Percentiles rank a stretch among this genome's conserved stretches.
Conservation (phyloP, 1,284 basidiomycete genomes). For the Cryptococcus sp. region DNA sequence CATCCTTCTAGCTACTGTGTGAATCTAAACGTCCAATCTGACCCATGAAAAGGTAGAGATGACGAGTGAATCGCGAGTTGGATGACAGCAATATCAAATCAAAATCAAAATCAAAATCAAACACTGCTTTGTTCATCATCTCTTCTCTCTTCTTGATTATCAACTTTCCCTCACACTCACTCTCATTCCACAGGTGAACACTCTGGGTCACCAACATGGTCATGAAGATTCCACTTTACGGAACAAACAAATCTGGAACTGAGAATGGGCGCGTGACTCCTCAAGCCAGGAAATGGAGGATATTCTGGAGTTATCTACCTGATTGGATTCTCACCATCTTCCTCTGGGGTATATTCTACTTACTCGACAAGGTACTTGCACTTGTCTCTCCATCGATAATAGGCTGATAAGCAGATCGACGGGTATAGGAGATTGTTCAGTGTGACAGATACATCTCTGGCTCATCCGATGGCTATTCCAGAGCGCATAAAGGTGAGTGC, state of each 20-base stretch:
- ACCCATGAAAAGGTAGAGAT: too few species aligned
- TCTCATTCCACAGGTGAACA: too few species aligned
- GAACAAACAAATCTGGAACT: neutral
- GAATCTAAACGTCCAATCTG: too few species aligned
- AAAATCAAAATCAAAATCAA: too few species aligned
- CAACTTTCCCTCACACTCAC: too few species aligned
- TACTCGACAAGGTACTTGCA: constrained; percentile 55
- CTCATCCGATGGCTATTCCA: constrained; percentile 66
- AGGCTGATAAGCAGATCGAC: constrained; percentile 49
- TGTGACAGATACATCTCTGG: constrained; percentile 65
- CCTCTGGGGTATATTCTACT: constrained; percentile 59
- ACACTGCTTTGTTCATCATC: too few species aligned
- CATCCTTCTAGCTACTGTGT: too few species aligned
- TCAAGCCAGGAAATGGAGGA: constrained; percentile 1
- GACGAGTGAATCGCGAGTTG: too few species aligned
- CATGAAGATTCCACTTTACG: too few species aligned
- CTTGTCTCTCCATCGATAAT: neutral
- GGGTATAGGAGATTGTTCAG: constrained; percentile 82
- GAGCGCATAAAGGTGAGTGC: constrained; percentile 75
- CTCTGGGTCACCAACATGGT: too few species aligned
- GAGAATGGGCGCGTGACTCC: neutral
- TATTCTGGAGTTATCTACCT: constrained; percentile 37
- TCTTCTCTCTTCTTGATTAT: too few species aligned
- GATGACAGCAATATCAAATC: too few species aligned
- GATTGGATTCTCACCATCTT: constrained; percentile 46